Evolutionary conservation across 139 green algal genomes (phyloP).

Genomic region (Desmodesmus armatus): DNA sequence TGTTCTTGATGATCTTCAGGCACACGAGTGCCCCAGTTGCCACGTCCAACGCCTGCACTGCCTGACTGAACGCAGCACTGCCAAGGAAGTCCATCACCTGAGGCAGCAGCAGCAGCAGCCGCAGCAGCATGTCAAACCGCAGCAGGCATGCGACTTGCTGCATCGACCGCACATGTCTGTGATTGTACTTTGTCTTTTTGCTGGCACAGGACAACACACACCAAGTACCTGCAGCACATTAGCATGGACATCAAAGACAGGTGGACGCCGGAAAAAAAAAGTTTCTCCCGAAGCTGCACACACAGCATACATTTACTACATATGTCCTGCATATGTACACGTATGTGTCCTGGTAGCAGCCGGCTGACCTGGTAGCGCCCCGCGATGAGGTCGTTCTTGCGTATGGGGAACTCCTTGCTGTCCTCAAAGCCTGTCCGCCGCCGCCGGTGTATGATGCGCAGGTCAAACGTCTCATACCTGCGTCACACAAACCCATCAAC

Average conservation of each 20-base stretch:
- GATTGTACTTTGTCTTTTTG: too few relatives aligned
- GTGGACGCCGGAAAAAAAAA: not conserved
- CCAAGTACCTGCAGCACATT: too few relatives aligned
- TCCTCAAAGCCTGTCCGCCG: constrained; percentile 93
- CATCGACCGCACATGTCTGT: too few relatives aligned
- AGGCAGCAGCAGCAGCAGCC: not conserved
- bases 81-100: constrained; percentile 94
- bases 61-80: constrained; percentile 94
- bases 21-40: constrained; percentile 90
- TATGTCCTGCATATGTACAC: too few relatives aligned
- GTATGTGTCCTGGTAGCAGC: too few relatives aligned
- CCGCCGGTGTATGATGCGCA: constrained; percentile 81
- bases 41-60: constrained; percentile 93
- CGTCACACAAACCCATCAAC: constrained; percentile 28
- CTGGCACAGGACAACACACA: too few relatives aligned
- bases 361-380: constrained; percentile 82
- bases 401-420: constrained; percentile 89
- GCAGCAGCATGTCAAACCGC: not conserved
- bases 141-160: too few relatives aligned
- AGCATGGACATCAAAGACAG: not conserved
- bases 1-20: constrained; percentile 96
- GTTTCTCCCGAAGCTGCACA: not conserved
- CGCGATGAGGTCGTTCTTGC: constrained; percentile 88
- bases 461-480: constrained; percentile 83
- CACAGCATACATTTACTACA: too few relatives aligned